Conservation (phyloP, 257 asterid species). For the Thymus quinquecostatus region DNA sequence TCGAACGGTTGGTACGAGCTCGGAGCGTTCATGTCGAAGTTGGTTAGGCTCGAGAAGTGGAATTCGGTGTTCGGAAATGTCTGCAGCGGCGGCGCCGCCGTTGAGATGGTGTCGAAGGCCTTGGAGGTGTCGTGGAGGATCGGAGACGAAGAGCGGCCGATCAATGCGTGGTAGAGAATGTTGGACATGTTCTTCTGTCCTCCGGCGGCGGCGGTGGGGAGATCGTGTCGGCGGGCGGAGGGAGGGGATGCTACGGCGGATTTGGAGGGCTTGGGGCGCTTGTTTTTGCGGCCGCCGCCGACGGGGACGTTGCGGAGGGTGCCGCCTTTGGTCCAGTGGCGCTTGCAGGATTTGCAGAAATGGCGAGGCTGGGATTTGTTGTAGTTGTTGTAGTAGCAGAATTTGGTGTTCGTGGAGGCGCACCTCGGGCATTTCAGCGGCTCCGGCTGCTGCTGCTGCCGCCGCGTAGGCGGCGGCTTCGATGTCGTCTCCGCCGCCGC, state of each 20-base stretch:
- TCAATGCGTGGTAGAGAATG: constrained; percentile 38
- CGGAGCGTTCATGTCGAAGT: constrained; percentile 40
- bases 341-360: constrained; percentile 73
- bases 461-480: constrained; percentile 34
- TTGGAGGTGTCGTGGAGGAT: constrained; percentile 30
- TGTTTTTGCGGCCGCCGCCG: constrained; percentile 76
- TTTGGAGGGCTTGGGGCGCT: constrained; percentile 49
- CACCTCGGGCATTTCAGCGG: constrained; percentile 73
- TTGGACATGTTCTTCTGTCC: constrained; percentile 36
- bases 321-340: constrained; percentile 90
- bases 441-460: constrained; percentile 39
- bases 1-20: constrained; percentile 32
- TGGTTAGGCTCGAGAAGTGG: constrained; percentile 41
- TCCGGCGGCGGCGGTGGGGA: not conserved
- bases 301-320: constrained; percentile 73
- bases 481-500: constrained; percentile 36
- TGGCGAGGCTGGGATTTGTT: constrained; percentile 77
- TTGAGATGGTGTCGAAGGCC: not conserved
- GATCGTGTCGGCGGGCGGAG: constrained; percentile 6
- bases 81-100: constrained; percentile 1
- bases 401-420: constrained; percentile 57
- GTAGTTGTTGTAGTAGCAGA: constrained; percentile 82
- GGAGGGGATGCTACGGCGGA: constrained; percentile 24
- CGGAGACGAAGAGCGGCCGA: constrained; percentile 34
- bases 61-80: constrained; percentile 28